Percentiles rank a stretch among this genome's conserved stretches.
These are phyloP conservation scores for Backusella parvicylindrica DNA, from an alignment of 192 early-diverging fungal species.

Conservation along the genomic window DNA sequence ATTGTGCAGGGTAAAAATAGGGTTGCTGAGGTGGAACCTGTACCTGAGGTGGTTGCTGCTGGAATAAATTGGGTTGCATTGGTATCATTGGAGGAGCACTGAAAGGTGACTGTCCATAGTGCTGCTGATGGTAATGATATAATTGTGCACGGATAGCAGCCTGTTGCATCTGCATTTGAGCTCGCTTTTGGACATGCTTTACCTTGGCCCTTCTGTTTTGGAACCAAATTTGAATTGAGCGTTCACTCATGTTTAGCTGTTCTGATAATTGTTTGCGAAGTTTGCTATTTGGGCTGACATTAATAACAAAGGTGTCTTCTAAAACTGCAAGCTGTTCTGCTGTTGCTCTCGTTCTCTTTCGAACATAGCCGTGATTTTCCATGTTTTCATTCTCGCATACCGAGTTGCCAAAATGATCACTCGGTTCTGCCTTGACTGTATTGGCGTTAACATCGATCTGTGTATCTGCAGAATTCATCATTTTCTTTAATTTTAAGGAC, in stretches of 20 bases:
- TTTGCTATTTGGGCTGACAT: constrained; percentile 64
- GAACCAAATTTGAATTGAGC: constrained; percentile 36
- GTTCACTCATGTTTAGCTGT: constrained; percentile 60
- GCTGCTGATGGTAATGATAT: constrained; percentile 28
- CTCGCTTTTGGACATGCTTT: constrained; percentile 31
- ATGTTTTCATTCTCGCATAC: not conserved
- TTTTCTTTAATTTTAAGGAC: not conserved
- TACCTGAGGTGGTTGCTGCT: not conserved
- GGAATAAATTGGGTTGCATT: not conserved
- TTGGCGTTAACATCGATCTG: not conserved
- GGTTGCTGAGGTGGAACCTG: not conserved
- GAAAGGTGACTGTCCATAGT: not conserved
- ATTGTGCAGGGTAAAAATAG: not conserved
- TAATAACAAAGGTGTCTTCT: constrained; percentile 64
- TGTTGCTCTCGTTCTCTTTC: constrained; percentile 63
- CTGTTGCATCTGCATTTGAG: constrained; percentile 31
- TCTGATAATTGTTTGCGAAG: constrained; percentile 63
- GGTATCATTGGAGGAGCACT: constrained; percentile 7
- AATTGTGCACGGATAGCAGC: constrained; percentile 26
- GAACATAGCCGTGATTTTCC: not conserved
- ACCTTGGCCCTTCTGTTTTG: constrained; percentile 31
- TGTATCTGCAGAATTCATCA: not conserved
- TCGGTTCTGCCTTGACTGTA: not conserved
- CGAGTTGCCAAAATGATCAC: not conserved
- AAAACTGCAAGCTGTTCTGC: constrained; percentile 60